These are phyloP conservation scores for Rhizopus delemar DNA, from an alignment of 371 early-diverging fungal species.

Conservation along the genomic window DNA sequence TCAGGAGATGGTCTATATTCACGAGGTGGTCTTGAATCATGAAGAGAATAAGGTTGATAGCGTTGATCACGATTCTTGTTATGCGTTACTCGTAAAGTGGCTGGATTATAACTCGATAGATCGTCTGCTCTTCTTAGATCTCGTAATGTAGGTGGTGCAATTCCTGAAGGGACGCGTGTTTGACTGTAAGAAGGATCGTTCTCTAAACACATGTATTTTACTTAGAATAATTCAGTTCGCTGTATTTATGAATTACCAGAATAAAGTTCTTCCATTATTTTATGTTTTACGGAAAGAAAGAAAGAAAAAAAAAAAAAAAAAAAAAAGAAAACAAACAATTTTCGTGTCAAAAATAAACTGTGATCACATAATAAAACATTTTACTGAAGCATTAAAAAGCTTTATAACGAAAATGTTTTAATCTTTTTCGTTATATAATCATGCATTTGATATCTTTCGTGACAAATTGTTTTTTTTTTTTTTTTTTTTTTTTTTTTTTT, in stretches of 20 bases:
- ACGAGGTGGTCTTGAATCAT: neutral
- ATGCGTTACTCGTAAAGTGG: constrained; percentile 15
- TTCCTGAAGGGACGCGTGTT: constrained; percentile 58
- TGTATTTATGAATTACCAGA: neutral
- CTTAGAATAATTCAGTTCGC: neutral
- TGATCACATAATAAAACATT: too few species aligned
- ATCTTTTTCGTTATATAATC: too few species aligned
- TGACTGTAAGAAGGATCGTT: constrained; percentile 62
- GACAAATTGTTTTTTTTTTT: too few species aligned
- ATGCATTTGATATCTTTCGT: too few species aligned
- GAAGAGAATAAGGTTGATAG: constrained; percentile 9
- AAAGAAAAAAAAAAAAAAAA: neutral
- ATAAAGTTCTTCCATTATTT: constrained; percentile 6
- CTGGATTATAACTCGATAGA: constrained; percentile 32
- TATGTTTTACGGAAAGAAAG: too few species aligned
- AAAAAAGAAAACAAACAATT: neutral
- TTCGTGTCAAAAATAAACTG: too few species aligned
- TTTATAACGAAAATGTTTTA: too few species aligned
- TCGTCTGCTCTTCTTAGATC: constrained; percentile 24
- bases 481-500: too few species aligned
- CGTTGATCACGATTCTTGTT: constrained; percentile 23
- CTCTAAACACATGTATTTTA: constrained; percentile 25
- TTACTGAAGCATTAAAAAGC: too few species aligned
- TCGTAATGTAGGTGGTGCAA: constrained; percentile 61
- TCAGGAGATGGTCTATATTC: constrained; percentile 23